phyloP scores from a whole-genome alignment of 176 grass and related monocot genomes.

The Ensete glaucum region DNA sequence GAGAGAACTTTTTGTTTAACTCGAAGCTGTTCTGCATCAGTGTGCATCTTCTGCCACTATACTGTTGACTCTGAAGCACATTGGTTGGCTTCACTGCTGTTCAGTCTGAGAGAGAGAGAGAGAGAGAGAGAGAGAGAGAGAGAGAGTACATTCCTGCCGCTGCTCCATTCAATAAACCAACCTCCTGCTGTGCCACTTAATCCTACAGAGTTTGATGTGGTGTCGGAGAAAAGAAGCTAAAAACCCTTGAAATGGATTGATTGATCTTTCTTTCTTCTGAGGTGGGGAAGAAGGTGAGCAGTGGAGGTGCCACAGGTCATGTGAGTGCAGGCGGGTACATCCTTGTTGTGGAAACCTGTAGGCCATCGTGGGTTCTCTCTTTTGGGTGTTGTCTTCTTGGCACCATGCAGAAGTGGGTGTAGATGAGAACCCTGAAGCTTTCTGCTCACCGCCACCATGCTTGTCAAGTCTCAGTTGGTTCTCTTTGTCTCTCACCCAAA shows the following conservation, averaged over 20 bases:
- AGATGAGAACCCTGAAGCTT: not conserved
- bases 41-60: not conserved
- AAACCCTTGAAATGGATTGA: not conserved
- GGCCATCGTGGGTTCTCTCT: not conserved
- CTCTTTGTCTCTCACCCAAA: not conserved
- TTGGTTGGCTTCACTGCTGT: not conserved
- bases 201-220: not conserved
- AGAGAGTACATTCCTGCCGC: not conserved
- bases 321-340: not conserved
- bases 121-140: constrained; percentile 7
- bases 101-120: constrained; percentile 2
- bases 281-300: not conserved
- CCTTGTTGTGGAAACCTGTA: not conserved
- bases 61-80: not conserved
- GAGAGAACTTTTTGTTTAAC: not conserved
- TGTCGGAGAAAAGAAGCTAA: not conserved
- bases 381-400: not conserved
- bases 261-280: not conserved
- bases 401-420: not conserved
- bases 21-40: not conserved
- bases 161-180: not conserved
- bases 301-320: not conserved
- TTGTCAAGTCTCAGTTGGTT: not conserved
- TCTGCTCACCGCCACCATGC: not conserved
- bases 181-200: not conserved